Evolutionary conservation across 768 basidiomycete genomes (phyloP).

Genomic region (Leccinum boreale): DNA sequence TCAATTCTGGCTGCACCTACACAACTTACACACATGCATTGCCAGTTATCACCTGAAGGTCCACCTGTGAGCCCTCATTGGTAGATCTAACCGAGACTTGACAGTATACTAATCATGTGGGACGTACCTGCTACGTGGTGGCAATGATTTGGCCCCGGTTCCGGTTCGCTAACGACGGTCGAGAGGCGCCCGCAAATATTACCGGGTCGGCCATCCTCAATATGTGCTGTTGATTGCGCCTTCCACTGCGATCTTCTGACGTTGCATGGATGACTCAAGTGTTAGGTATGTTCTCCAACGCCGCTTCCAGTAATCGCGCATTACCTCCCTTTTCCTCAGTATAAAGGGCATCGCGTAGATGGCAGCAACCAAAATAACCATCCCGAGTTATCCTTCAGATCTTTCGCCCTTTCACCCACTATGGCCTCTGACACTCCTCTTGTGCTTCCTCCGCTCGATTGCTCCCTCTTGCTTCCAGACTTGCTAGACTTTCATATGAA

Average conservation of each 20-base stretch:
- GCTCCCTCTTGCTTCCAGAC: constrained; percentile 23
- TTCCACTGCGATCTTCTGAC: background rate
- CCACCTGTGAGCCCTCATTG: background rate
- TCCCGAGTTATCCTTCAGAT: background rate
- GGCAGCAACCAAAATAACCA: background rate
- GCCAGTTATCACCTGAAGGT: background rate
- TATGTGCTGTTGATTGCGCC: background rate
- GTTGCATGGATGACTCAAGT: background rate
- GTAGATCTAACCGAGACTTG: background rate
- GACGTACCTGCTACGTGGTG: background rate
- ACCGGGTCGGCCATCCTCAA: background rate
- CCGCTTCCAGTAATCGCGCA: background rate
- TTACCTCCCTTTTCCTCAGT: background rate
- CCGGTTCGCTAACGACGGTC: background rate
- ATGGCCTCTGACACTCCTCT: constrained; percentile 1
- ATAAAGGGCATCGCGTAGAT: background rate
- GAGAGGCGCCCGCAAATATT: background rate
- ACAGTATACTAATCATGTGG: background rate
- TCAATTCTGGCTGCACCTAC: background rate
- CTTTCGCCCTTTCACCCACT: background rate
- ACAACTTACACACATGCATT: background rate
- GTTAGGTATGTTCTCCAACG: background rate
- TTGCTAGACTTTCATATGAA: constrained; percentile 24
- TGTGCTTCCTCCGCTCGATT: constrained; percentile 23
- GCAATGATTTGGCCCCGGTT: background rate